Evolutionary conservation across 208 protist genomes (phyloP), one percentile per base, ranked within the genome.

Genomic region (Acanthamoeba castellanii): DNA sequence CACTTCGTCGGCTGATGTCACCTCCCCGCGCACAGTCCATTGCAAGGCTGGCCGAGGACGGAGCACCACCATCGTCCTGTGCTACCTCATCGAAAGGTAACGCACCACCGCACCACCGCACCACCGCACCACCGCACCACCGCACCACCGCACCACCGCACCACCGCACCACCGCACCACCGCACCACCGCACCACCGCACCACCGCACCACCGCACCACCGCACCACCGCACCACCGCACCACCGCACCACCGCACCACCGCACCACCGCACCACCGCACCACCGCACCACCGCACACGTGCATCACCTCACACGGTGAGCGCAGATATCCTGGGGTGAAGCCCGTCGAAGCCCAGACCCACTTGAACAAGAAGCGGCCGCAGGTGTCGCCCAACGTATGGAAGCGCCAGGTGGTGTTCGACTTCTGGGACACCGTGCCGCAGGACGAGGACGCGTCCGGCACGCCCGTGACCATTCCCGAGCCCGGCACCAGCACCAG

Each of bases 81-180:
- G 81, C 52, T 88, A 88, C 30, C 81, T 88, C 25, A 88, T 88
- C n/a, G 50, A 88, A 59, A 55, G 81, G 42, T 88, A 70, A n/a
- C 61, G 9, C 25, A 70, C 3, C 25, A 70, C 25, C 11, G 61
- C 20, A 70, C n/a, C n/a, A n/a, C n/a, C 20, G 9, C 25, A 70
- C 3, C 25, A 70, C 25, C 11, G 61, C 20, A 70, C n/a, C n/a
- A n/a, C n/a, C 20, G 9, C 25, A 70, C 3, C 25, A 70, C 25
- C 11, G 61, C 20, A 70, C n/a, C n/a, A n/a, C n/a, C 20, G 9
- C 25, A 70, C 3, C 25, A 70, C 25, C 11, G 61, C 20, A 70
- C n/a, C n/a, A n/a, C n/a, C 20, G 9, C 25, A 70, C 3, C 25
- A 70, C 25, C 11, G 61, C 20, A 70, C n/a, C n/a, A n/a, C n/a